Evolutionary conservation across 805 yeast species (phyloP).

Genomic region (Wickerhamiella parazyma): DNA sequence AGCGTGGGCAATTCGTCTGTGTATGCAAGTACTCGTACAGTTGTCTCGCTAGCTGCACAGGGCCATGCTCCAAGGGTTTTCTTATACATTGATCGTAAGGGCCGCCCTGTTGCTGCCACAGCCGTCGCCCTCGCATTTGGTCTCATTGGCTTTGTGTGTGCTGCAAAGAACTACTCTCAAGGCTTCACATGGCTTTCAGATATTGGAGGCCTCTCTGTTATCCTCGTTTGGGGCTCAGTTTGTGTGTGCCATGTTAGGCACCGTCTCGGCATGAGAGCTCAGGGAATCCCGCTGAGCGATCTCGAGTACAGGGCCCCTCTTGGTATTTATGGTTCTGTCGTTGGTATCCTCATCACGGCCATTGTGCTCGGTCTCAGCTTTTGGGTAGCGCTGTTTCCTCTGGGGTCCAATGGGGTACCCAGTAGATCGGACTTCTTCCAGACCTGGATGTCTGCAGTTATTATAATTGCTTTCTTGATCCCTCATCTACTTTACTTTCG

Average conservation of each 20-base stretch:
- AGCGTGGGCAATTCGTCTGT: slow-evolving; percentile 66
- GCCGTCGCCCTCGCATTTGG: slow-evolving; percentile 35
- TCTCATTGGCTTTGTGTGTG: slow-evolving; percentile 46
- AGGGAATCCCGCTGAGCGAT: slow-evolving; percentile 59
- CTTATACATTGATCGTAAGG: slow-evolving; percentile 59
- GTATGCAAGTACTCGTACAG: slow-evolving; percentile 55
- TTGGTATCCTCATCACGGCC: slow-evolving; percentile 44
- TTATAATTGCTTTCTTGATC: slow-evolving; percentile 8
- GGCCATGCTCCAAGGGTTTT: slow-evolving; percentile 48
- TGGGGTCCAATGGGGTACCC: slow-evolving; percentile 33
- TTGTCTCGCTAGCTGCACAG: slow-evolving; percentile 53
- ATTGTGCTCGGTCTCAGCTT: slow-evolving; percentile 62
- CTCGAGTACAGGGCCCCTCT: slow-evolving; percentile 51
- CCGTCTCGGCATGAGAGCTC: slow-evolving; percentile 44
- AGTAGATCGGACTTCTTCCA: slow-evolving; percentile 34
- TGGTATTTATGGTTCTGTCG: slow-evolving; percentile 55
- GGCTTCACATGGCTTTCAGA: slow-evolving; percentile 68
- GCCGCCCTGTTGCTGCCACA: slow-evolving; percentile 67
- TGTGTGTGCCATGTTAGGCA: slow-evolving; percentile 56
- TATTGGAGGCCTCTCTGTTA: slow-evolving; percentile 63
- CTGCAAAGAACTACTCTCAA: slow-evolving; percentile 34
- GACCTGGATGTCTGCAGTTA: slow-evolving; percentile 38
- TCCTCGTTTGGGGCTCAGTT: slow-evolving; percentile 69
- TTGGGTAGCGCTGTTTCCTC: slow-evolving; percentile 70
- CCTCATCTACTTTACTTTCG: slow-evolving; percentile 11